phyloP scores from a whole-genome alignment of 768 basidiomycete species.

The Tricholoma sp. region DNA sequence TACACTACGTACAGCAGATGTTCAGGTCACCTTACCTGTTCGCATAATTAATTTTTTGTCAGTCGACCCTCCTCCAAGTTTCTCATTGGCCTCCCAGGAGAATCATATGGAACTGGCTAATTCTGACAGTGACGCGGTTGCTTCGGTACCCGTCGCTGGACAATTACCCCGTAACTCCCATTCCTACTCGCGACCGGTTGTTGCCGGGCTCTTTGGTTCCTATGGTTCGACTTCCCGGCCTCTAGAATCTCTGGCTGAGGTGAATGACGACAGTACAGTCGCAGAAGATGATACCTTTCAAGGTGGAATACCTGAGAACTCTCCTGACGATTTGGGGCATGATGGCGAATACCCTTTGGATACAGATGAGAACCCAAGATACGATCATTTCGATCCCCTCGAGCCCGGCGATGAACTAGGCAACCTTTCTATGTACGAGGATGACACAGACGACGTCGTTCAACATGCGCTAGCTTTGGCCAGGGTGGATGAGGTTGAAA shows the following conservation, averaged over 20 bases:
- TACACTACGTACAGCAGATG: conserved; percentile 48
- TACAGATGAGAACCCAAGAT: conserved; percentile 1
- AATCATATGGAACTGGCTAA: background rate
- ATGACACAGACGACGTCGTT: conserved; percentile 32
- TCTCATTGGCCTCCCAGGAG: conserved; percentile 13
- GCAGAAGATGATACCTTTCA: background rate
- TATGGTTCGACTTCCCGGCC: background rate
- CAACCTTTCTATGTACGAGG: conserved; percentile 21
- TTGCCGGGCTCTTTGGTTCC: background rate
- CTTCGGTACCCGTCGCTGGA: background rate
- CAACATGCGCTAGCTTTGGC: conserved; percentile 28
- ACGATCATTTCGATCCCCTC: conserved; percentile 1
- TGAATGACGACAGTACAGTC: background rate
- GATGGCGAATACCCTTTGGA: conserved; percentile 2
- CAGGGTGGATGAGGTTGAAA: conserved; percentile 18
- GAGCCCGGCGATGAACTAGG: conserved; percentile 8
- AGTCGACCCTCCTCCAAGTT: conserved; percentile 68
- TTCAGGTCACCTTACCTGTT: conserved; percentile 69
- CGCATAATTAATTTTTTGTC: conserved; percentile 81
- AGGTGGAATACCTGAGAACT: background rate
- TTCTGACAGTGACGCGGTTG: background rate
- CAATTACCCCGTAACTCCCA: background rate
- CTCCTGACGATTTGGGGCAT: conserved; percentile 2
- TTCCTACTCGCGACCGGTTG: background rate
- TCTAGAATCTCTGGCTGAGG: conserved; percentile 6